Evolutionary conservation across 768 basidiomycete genomes (phyloP).

Genomic region (Tylopilus cervinicoccineus): DNA sequence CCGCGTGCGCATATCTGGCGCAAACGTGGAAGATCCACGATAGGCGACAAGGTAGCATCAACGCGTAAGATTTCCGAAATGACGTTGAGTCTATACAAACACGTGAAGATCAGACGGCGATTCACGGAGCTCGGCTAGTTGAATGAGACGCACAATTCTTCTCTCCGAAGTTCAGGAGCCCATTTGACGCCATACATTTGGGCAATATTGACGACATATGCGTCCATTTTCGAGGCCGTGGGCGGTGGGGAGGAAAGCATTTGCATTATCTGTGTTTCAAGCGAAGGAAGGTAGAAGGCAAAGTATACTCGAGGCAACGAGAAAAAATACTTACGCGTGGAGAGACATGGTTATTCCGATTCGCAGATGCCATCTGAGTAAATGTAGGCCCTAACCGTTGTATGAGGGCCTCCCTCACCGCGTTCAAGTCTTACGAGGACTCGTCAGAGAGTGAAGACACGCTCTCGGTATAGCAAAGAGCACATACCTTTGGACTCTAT

Average conservation of each 20-base stretch:
- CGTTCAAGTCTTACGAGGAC: slow-evolving; percentile 47
- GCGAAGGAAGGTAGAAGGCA: background rate
- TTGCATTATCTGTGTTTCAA: slow-evolving; percentile 42
- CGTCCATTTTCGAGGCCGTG: slow-evolving; percentile 52
- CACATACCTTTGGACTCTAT: slow-evolving; percentile 54
- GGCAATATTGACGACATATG: slow-evolving; percentile 52
- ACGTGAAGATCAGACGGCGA: background rate
- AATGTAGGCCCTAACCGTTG: slow-evolving; percentile 58
- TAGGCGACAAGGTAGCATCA: slow-evolving; percentile 37
- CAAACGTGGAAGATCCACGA: slow-evolving; percentile 54
- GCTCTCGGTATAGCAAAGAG: background rate
- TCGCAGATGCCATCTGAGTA: slow-evolving; percentile 45
- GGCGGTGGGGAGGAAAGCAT: slow-evolving; percentile 51
- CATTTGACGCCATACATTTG: slow-evolving; percentile 52
- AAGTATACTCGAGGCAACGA: background rate
- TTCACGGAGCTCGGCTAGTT: background rate
- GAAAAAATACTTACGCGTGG: slow-evolving; percentile 34
- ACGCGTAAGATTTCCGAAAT: slow-evolving; percentile 60
- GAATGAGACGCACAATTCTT: slow-evolving; percentile 50
- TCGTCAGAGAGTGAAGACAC: background rate
- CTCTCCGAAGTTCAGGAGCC: slow-evolving; percentile 55
- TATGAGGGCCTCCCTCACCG: slow-evolving; percentile 50
- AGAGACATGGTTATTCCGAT: slow-evolving; percentile 53
- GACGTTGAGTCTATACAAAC: slow-evolving; percentile 40
- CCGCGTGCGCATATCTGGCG: slow-evolving; percentile 59